These are phyloP conservation scores for Rhodotorula babjevae DNA, from an alignment of 768 basidiomycete genomes.

Conservation along the genomic window DNA sequence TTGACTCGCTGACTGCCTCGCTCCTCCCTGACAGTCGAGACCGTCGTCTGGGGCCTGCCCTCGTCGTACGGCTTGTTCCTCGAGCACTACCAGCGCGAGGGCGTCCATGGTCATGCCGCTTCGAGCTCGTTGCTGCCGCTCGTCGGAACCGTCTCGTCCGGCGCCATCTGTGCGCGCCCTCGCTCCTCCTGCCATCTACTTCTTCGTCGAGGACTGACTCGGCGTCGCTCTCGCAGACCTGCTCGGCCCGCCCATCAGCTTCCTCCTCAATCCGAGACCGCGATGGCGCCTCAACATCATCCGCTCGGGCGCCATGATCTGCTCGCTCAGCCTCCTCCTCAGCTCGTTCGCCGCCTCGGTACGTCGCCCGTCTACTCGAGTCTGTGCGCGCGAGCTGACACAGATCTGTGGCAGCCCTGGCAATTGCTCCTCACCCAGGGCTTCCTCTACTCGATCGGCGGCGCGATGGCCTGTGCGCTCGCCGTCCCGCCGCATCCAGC, in stretches of 20 bases:
- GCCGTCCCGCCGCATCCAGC: no score
- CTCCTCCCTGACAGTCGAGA: conserved; percentile 8
- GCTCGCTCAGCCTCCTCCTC: neutral
- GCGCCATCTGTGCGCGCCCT: conserved; percentile 5
- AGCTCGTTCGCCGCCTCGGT: conserved; percentile 7
- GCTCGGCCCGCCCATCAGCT: conserved; percentile 12
- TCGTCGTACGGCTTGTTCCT: conserved; percentile 22
- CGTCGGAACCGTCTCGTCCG: conserved; percentile 7
- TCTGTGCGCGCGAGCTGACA: neutral
- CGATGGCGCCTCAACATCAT: conserved; percentile 10
- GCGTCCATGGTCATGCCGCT: neutral
- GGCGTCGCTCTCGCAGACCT: neutral
- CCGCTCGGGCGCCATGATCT: neutral
- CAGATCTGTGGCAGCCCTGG: neutral
- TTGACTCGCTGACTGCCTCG: neutral
- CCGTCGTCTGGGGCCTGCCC: conserved; percentile 22
- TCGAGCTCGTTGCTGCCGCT: conserved; percentile 7
- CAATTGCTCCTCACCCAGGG: conserved; percentile 17
- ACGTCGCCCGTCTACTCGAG: no score
- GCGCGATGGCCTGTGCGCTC: neutral
- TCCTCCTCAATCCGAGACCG: conserved; percentile 19
- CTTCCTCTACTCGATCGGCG: conserved; percentile 19
- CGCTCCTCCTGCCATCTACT: accelerated
- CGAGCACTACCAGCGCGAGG: conserved; percentile 2
- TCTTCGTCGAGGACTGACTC: neutral